These are phyloP conservation scores for Suillus weaverae DNA, from an alignment of 768 basidiomycete species.

Conservation along the genomic window DNA sequence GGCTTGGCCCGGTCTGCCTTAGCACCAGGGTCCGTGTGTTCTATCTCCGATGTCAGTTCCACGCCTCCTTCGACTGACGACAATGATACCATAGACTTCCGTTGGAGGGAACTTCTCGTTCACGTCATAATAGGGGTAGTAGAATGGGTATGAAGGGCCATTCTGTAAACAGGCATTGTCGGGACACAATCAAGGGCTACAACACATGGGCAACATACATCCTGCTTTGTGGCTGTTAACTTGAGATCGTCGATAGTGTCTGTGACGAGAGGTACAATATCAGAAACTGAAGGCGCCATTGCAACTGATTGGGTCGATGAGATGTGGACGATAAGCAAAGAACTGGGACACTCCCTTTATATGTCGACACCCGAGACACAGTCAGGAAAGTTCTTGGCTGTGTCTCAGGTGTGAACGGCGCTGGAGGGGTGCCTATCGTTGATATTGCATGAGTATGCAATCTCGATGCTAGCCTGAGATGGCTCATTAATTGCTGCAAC, in stretches of 20 bases:
- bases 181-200: neutral
- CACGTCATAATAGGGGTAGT: conserved; percentile 46
- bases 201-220: neutral
- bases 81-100: conserved; percentile 30
- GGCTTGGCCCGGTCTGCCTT: conserved; percentile 54
- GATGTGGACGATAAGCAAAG: neutral
- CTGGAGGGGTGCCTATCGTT: neutral
- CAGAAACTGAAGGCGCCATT: conserved; percentile 19
- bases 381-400: no score
- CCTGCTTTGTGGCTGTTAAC: conserved; percentile 7
- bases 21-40: conserved; percentile 44
- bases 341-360: neutral
- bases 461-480: neutral
- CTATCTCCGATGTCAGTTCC: conserved; percentile 23
- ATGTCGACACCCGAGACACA: neutral
- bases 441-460: conserved; percentile 7
- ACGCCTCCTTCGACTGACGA: neutral
- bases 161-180: conserved; percentile 21
- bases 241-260: conserved; percentile 12
- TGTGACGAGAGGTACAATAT: conserved; percentile 4
- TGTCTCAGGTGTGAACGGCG: neutral
- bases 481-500: conserved; percentile 1
- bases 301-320: neutral
- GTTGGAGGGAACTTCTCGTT: conserved; percentile 52
- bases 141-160: conserved; percentile 49